Evolutionary conservation across 768 basidiomycete genomes (phyloP), one percentile per base, ranked within the genome.

Genomic region (Tylopilus rubrobrunneus): DNA sequence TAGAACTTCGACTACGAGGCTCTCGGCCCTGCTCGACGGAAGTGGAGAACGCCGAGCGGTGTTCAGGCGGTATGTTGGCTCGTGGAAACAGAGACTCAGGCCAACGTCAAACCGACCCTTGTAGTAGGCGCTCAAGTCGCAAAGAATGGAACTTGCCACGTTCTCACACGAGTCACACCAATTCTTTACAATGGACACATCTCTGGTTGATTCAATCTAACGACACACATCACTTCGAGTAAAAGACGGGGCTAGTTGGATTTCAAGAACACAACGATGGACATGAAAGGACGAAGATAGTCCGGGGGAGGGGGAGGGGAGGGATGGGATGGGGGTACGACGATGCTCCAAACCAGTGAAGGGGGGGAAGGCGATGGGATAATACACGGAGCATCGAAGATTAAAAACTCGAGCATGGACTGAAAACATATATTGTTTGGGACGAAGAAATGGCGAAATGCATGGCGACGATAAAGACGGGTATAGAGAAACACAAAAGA

Each of bases 341-440:
- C 81, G 75, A 72, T 78, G 73, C 77, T 79, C 76, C 72, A 72
- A 58, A 64, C 77, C 76, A 81, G 69, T 78, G 78, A 67, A 62
- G 58, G 59, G 68, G 74, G 28, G 15, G 46, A 66, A 45, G 29
- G 7, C 63, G 59, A 52, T 57, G 64, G 23, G 12, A 62, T 31
- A 11, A 45, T 72, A 73, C 69, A 76, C 58, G 64, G 73, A 77
- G 68, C 73, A 79, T 47, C 73, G 77, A 78, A 77, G 76, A 69
- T 56, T 53, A 67, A 19, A 66, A 60, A 62, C 55, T 37, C 41
- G 60, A 25, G 44, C 43, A 36, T 15, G 28, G 10, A 45, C 17
- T 45, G 21, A n/a, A 45, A 48, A 37, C 46, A 55, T 48, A 48
- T 28, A 52, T 31, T 19, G 12, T 48, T 25, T 45, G 57, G 43